Percentiles rank a stretch among this genome's conserved stretches.
These are phyloP conservation scores for Rhodotorula taiwanensis DNA, from an alignment of 768 basidiomycete species.

Conservation along the genomic window DNA sequence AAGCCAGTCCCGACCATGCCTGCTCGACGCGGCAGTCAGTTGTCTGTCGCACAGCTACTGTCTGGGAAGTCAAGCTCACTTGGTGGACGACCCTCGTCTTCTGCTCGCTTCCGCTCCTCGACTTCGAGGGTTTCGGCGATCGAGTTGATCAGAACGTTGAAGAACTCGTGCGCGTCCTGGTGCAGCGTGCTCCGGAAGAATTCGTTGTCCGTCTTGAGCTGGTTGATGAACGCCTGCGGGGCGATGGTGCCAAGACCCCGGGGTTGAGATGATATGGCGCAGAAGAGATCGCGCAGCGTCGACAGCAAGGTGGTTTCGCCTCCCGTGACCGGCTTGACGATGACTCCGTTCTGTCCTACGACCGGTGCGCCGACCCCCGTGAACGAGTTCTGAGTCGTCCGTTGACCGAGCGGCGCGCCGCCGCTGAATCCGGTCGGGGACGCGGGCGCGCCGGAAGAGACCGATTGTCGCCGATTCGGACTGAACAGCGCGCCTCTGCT, in stretches of 20 bases:
- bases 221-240: slow-evolving; percentile 85
- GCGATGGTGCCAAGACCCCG: slow-evolving; percentile 74
- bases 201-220: slow-evolving; percentile 86
- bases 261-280: slow-evolving; percentile 72
- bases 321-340: slow-evolving; percentile 21
- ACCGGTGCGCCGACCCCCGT: slow-evolving; percentile 46
- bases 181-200: slow-evolving; percentile 85
- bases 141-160: slow-evolving; percentile 86
- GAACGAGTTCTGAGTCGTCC: slow-evolving; percentile 25
- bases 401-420: slow-evolving; percentile 25
- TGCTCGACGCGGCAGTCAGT: not conserved
- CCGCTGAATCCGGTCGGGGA: not conserved
- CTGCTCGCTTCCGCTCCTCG: slow-evolving; percentile 34
- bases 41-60: too few species aligned
- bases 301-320: slow-evolving; percentile 64
- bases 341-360: slow-evolving; percentile 50
- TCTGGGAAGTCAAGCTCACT: slow-evolving; percentile 49
- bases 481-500: slow-evolving; percentile 3
- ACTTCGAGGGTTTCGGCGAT: slow-evolving; percentile 60
- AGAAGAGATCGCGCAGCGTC: slow-evolving; percentile 85
- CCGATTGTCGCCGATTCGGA: not conserved
- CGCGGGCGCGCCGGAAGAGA: not conserved
- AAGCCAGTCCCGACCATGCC: slow-evolving; percentile 42
- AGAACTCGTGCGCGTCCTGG: slow-evolving; percentile 97
- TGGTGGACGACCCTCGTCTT: slow-evolving; percentile 41